Evolutionary conservation across 768 basidiomycete species (phyloP).

Genomic region (Suillus fuscotomentosus): DNA sequence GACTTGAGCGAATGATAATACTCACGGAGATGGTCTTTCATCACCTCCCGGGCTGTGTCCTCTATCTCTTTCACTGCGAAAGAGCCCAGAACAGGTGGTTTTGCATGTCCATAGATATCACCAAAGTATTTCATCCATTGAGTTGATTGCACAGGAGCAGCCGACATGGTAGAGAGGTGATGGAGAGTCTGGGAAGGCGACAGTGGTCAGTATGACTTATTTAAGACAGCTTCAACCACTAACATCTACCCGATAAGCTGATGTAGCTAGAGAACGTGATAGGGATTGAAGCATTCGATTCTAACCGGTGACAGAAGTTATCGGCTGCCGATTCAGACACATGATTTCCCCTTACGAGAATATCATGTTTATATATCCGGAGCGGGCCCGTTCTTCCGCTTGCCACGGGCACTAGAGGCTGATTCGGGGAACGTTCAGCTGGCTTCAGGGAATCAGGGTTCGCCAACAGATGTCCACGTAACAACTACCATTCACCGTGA

Average conservation of each 20-base stretch:
- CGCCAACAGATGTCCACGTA: not conserved
- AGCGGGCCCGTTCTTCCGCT: not conserved
- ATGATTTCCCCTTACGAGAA: not conserved
- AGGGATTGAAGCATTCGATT: not conserved
- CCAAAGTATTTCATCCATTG: slow-evolving; percentile 27
- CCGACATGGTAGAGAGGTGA: slow-evolving; percentile 12
- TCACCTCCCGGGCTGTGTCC: slow-evolving; percentile 58
- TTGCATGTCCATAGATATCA: slow-evolving; percentile 17
- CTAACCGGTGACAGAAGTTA: not conserved
- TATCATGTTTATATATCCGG: not conserved
- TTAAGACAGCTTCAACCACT: not conserved
- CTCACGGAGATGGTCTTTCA: slow-evolving; percentile 57
- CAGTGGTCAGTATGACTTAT: not conserved
- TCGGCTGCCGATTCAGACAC: not conserved
- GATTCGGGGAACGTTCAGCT: not conserved
- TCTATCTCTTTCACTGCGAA: slow-evolving; percentile 64
- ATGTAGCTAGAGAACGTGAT: slow-evolving; percentile 35
- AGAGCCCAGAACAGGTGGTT: slow-evolving; percentile 46
- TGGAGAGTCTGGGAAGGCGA: not conserved
- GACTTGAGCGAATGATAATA: not conserved
- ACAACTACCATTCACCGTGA: not conserved
- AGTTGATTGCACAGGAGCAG: slow-evolving; percentile 14
- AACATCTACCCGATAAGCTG: not conserved
- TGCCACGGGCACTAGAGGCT: not conserved
- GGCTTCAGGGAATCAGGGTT: not conserved